Evolutionary conservation across 1,284 basidiomycete genomes (phyloP), one percentile per base, ranked within the genome.

Genomic region (Rhodotorula sp.): DNA sequence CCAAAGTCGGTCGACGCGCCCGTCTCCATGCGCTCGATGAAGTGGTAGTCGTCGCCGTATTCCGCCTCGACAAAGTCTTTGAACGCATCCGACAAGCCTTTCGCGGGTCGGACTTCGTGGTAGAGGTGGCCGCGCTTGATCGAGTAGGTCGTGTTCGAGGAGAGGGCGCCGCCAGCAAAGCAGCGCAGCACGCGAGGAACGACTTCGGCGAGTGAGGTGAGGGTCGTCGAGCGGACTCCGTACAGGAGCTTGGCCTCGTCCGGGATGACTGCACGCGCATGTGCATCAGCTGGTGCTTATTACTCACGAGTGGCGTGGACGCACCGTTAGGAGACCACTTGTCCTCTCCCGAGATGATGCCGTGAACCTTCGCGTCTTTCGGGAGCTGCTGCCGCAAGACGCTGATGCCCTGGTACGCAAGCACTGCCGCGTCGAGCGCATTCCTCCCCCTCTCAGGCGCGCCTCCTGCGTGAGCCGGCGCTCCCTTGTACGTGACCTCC

Each of bases 381-480:
- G 84, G 85, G 57, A 88, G 84, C 80, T 91, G 88, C 79, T 90
- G 90, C 24, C 91, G 85, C 55, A 94, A 82, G 2, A 86, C 86
- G 15, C 89, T 88, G 57, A 94, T 84, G 66, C 85, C 84, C 13
- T 85, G 85, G 80, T 94, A 94, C 4, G 90, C 89, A 24, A 90
- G 81, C 75, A 91, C 88, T 2, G 89, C 91, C 0, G 90, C 92
- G 79, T 92, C 91, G 53, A 91, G 85, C 8, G 91, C 91, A 77
- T 93, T 93, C 68, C 85, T 84, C 30, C 88, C 92, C 80, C 91
- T 89, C 90, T 90, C 91, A 24, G 89, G 90, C 4, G 88, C 84
- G 48, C 84, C 85, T 34, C 86, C 87, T 20, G 90, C 90, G 77
- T 91, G 90, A 27, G 89, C 87, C 55, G 89, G 89, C 71, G 68